phyloP scores from a whole-genome alignment of 1,284 basidiomycete genomes.

The Exobasidium cylindrosporum region DNA sequence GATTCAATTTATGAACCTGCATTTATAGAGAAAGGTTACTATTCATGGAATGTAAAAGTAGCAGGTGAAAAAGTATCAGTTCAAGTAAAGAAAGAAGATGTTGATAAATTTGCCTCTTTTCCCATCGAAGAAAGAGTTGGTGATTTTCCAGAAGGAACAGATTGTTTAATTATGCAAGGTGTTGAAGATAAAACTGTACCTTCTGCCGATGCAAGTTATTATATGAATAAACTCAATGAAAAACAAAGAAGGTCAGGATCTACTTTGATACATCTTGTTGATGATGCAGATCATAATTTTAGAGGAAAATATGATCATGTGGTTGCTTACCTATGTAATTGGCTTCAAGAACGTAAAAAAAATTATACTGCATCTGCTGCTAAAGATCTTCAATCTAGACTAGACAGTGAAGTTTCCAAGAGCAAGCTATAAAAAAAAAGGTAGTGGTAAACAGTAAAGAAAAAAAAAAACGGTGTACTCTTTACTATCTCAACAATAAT shows the following conservation, averaged over 20 bases:
- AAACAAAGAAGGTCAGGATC: conserved; percentile 15
- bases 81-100: conserved; percentile 29
- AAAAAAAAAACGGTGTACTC: too few relatives aligned
- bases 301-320: conserved; percentile 35
- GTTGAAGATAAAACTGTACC: conserved; percentile 39
- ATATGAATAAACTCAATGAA: conserved; percentile 26
- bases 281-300: conserved; percentile 40
- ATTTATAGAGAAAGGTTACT: conserved; percentile 34
- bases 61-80: conserved; percentile 32
- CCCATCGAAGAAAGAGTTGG: conserved; percentile 26
- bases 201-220: conserved; percentile 25
- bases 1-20: conserved; percentile 24
- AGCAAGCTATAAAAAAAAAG: too few relatives aligned
- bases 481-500: too few relatives aligned
- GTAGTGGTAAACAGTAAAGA: too few relatives aligned
- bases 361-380: not conserved
- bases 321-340: conserved; percentile 16
- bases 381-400: too few relatives aligned
- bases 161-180: conserved; percentile 36
- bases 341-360: not conserved
- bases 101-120: conserved; percentile 35
- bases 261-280: conserved; percentile 29
- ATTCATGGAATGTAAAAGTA: conserved; percentile 35
- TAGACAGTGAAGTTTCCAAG: too few relatives aligned
- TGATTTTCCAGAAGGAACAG: conserved; percentile 32